Conservation (phyloP, 805 yeast species). For the Lipomyces kockii region DNA sequence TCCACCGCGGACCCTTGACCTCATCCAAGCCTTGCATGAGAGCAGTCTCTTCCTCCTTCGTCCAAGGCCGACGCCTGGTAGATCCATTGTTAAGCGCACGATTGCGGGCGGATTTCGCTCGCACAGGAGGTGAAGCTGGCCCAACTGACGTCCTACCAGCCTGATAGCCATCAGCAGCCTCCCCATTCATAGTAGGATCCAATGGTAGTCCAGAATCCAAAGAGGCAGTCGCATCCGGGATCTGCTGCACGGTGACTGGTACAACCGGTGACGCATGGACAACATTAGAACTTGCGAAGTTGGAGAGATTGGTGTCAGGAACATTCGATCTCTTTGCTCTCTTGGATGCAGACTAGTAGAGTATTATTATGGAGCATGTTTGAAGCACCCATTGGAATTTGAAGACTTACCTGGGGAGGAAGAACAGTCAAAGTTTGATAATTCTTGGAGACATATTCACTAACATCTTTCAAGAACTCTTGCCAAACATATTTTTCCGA, state of each 20-base stretch:
- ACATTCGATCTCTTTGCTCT: not conserved
- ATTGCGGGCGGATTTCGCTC: constrained; percentile 10
- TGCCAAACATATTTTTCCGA: constrained; percentile 84
- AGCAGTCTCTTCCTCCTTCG: constrained; percentile 85
- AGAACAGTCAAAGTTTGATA: constrained; percentile 36
- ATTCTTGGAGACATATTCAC: constrained; percentile 74
- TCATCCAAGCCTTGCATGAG: constrained; percentile 74
- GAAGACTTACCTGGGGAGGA: constrained; percentile 1
- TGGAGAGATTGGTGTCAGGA: not conserved
- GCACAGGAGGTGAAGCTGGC: not conserved
- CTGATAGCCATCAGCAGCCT: not conserved
- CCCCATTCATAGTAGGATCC: constrained; percentile 16
- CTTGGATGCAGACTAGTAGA: not conserved
- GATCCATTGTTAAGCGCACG: constrained; percentile 27
- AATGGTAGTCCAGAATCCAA: constrained; percentile 25
- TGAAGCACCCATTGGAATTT: not conserved
- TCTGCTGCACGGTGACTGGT: not conserved
- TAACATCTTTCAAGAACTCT: constrained; percentile 74
- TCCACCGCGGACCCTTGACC: constrained; percentile 90
- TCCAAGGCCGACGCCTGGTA: constrained; percentile 72
- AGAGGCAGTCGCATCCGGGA: constrained; percentile 14
- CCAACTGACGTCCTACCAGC: not conserved
- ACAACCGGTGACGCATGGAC: constrained; percentile 16
- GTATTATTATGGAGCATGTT: not conserved
- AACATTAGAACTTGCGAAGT: not conserved